Evolutionary conservation across 768 basidiomycete genomes (phyloP), one percentile per base, ranked within the genome.

Genomic region (Hygrophoropsis aurantiaca): DNA sequence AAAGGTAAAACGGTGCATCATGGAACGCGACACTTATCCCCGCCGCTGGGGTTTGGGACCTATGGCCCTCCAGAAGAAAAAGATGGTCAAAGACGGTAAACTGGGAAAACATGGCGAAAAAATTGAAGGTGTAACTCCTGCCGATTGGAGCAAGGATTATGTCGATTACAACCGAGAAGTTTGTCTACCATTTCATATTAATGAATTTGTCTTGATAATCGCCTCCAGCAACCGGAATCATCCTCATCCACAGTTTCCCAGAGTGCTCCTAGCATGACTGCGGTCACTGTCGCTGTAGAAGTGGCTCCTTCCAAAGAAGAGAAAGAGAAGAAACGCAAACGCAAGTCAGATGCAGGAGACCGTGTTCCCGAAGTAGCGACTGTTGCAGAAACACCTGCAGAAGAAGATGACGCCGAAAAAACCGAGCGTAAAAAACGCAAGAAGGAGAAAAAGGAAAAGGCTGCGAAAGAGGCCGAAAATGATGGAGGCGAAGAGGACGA

Each of bases 31-130:
- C 68, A 90, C 92, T 16, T 99, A 99, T 68, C 97, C 97, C 33
- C 84, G 97, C 47, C 84, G 94, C 53, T 98, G 97, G 97, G 97
- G 97, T 41, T 81, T 98, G 42, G 97, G 97, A n/a, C 97, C 97
- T 18, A 82, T 94, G 68, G 95, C 97, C 11, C 73, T 90, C 44
- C 88, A 95, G 67, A 98, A 98, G 80, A 99, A 98, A 77, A 97
- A 95, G 69, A 77, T 99, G 81, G 84, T 97, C 54, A 97, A 95
- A 74, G 92, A 92, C n/a, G 94, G 95, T 40, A 90, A 93, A 67
- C 83, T 99, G 42, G 89, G 94, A 59, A 98, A 92, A 70, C 88
- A 93, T 64, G 97, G 97, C 18, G 86, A 95, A 66, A 86, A 87
- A 59, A 79, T 90, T 42, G 83, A 88, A 2, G 87, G 90, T 34